Conservation (phyloP, 306 rosid species). For the Herpetospermum pedunculosum region DNA sequence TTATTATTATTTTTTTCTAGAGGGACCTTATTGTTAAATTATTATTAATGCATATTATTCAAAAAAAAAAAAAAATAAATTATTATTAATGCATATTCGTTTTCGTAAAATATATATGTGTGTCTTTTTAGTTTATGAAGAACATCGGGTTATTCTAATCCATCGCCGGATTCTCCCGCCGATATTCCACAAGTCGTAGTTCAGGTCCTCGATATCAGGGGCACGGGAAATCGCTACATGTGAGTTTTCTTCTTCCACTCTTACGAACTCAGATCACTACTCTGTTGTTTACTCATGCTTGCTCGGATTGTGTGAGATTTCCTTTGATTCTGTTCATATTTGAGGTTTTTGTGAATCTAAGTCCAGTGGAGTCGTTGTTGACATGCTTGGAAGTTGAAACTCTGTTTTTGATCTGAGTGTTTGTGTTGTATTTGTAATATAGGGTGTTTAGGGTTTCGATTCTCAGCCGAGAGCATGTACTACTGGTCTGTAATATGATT, state of each 20-base stretch:
- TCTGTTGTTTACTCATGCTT: not conserved
- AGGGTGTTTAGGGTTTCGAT: not conserved
- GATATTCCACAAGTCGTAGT: slow-evolving; percentile 52
- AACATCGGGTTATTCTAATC: too few relatives aligned
- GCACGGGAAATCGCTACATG: slow-evolving; percentile 57
- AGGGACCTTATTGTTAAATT: too few relatives aligned
- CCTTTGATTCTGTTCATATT: not conserved
- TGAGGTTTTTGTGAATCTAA: too few relatives aligned
- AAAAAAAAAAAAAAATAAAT: too few relatives aligned
- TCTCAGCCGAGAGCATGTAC: not conserved
- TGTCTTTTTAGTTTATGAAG: too few relatives aligned
- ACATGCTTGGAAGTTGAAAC: not conserved
- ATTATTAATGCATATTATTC: too few relatives aligned
- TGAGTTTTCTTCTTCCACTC: slow-evolving; percentile 15
- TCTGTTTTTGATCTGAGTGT: not conserved
- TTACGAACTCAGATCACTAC: not conserved
- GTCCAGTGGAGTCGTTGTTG: not conserved
- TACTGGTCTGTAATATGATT: too few relatives aligned
- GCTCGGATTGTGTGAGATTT: not conserved
- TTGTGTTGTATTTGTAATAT: not conserved
- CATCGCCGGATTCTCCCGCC: slow-evolving; percentile 44
- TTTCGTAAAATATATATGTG: too few relatives aligned
- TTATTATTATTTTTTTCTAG: too few relatives aligned
- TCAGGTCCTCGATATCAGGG: slow-evolving; percentile 62
- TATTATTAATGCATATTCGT: too few relatives aligned